Base-by-base conservation (phyloP, 2,329 filamentous ascomycete species). In the Xylariaceae sp. region DNA sequence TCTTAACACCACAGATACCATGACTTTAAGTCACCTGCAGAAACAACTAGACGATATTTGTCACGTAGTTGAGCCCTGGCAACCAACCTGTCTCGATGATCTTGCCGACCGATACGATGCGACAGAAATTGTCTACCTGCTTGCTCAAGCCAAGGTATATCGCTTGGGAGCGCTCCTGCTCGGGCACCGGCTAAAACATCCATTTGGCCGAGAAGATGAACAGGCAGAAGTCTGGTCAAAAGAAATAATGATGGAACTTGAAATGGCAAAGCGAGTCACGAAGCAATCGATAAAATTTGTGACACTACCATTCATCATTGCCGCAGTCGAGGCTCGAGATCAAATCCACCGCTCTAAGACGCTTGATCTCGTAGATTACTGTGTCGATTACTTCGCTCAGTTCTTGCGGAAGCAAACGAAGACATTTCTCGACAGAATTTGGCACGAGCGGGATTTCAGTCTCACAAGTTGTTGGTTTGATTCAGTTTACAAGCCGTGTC, bases 91-190 rank as follows among this genome's bases (percentile, higher is more conserved):
- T 14, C 36, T 51, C 11, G 53, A 40, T 47, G 36, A 57, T 12
- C 47, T 64, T 34, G 31, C 57, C 28, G 53, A 58, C 12, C 46
- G 51, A 19, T 64, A 63, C 46, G 45, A 57, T 22, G 48, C 61
- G 7, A 52, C 56, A 33, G 62, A 66, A 34, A 52, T 64, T 11
- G 53, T 66, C 46, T 38, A 60, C 22, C 58, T 66, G 18, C 63
- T 65, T 28, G 58, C 61, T 22, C 63, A 66, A 56, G 62, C 61
- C 34, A 63, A 59, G 47, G 49, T 64, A 13, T 66, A 66, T 34
- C 61, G 63, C 14, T 55, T 64, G 12, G 63, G 50, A 17, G 63
- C 46, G 31, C 57, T 66, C 9, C 59, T 66, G 14, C 17, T 65
- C 9, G 51, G 58, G 34, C 63, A 66, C 47, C 56, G 63, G 10